Conservation (phyloP, 2,329 filamentous ascomycete genomes). For the Verticillium tricorpus region DNA sequence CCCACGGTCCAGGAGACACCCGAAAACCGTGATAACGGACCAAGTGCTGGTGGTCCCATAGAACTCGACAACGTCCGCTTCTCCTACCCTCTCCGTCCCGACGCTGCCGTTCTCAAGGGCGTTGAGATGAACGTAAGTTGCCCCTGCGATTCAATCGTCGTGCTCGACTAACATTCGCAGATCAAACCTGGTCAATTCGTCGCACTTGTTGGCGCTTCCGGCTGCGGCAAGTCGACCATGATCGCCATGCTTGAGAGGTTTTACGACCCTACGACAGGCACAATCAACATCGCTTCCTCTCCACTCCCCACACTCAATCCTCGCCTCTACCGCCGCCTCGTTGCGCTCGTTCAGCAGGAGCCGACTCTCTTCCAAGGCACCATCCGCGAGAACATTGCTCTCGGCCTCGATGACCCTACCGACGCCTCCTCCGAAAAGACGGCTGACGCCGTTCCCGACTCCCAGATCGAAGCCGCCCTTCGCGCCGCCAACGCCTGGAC, state of each 20-base stretch:
- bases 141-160: not conserved
- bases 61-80: slow-evolving; percentile 55
- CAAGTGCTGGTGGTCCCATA: slow-evolving; percentile 31
- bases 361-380: slow-evolving; percentile 45
- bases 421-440: slow-evolving; percentile 7
- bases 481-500: slow-evolving; percentile 44
- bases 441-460: slow-evolving; percentile 21
- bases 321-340: slow-evolving; percentile 44
- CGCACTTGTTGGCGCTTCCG: slow-evolving; percentile 51
- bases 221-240: slow-evolving; percentile 58
- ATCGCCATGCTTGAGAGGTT: slow-evolving; percentile 46
- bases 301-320: slow-evolving; percentile 37
- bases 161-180: slow-evolving; percentile 10
- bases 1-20: slow-evolving; percentile 35
- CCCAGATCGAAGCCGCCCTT: slow-evolving; percentile 37
- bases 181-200: slow-evolving; percentile 44
- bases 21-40: slow-evolving; percentile 31
- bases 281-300: slow-evolving; percentile 40
- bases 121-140: slow-evolving; percentile 31
- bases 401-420: slow-evolving; percentile 23
- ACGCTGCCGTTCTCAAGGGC: slow-evolving; percentile 34
- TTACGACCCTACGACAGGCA: slow-evolving; percentile 38
- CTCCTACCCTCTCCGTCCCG: slow-evolving; percentile 50
- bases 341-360: slow-evolving; percentile 56
- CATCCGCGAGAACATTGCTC: slow-evolving; percentile 42